phyloP scores from a whole-genome alignment of 1,284 basidiomycete species.

The Apiotrichum sp. region DNA sequence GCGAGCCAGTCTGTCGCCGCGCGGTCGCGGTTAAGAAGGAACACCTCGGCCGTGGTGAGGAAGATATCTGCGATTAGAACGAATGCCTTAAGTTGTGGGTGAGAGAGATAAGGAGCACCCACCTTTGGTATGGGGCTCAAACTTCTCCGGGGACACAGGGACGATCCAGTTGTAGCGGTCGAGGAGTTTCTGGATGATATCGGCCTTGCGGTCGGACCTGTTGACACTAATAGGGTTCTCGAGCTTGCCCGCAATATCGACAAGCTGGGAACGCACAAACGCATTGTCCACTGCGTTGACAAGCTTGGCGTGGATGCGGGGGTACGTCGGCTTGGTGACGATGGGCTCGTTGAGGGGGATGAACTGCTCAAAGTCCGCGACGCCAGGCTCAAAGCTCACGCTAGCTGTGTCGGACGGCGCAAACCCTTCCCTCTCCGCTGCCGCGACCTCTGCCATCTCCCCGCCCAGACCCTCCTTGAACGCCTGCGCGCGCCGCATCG shows the following conservation, averaged over 20 bases:
- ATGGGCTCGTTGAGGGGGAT: neutral
- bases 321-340: neutral
- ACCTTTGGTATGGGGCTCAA: too few relatives aligned
- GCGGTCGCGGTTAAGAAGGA: slow-evolving; percentile 15
- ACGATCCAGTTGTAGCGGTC: slow-evolving; percentile 16
- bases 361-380: neutral
- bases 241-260: neutral
- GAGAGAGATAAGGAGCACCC: too few relatives aligned
- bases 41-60: slow-evolving; percentile 14
- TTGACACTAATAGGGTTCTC: neutral
- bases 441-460: neutral
- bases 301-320: neutral
- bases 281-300: neutral
- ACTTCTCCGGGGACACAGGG: neutral
- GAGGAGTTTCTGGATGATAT: slow-evolving; percentile 9
- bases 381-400: neutral
- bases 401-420: too few relatives aligned
- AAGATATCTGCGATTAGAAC: slow-evolving; percentile 5
- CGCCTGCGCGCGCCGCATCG: neutral
- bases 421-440: neutral
- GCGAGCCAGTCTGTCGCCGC: slow-evolving; percentile 1
- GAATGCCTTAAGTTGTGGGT: too few relatives aligned
- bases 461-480: neutral
- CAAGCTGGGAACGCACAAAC: neutral
- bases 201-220: neutral